Evolutionary conservation across 2,329 filamentous ascomycete genomes (phyloP).

Genomic region (Shiraia sp.): DNA sequence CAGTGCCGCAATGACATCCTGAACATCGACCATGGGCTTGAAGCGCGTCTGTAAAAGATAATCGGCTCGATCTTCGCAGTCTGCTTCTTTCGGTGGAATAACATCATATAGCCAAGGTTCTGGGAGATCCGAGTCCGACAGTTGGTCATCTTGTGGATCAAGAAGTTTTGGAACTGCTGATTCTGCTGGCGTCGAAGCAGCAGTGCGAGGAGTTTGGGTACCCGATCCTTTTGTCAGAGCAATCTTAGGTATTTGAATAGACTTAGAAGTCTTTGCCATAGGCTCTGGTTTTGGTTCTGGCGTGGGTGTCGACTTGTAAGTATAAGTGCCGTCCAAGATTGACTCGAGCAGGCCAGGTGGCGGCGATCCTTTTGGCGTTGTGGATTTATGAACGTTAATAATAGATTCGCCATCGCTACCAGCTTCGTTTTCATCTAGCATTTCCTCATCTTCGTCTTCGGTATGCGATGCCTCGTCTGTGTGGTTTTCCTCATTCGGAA

Average conservation of each 20-base stretch:
- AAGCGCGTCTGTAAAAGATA: conserved; percentile 47
- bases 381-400: conserved; percentile 12
- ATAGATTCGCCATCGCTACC: conserved; percentile 18
- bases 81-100: conserved; percentile 30
- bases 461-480: conserved; percentile 19
- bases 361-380: conserved; percentile 20
- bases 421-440: conserved; percentile 19
- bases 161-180: conserved; percentile 26
- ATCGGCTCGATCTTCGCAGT: conserved; percentile 47
- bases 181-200: conserved; percentile 29
- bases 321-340: conserved; percentile 11
- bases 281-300: conserved; percentile 7
- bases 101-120: conserved; percentile 39
- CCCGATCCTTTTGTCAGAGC: conserved; percentile 22
- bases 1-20: conserved; percentile 48
- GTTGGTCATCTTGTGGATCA: conserved; percentile 37
- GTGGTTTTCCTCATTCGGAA: conserved; percentile 21
- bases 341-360: conserved; percentile 20
- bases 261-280: conserved; percentile 10
- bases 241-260: conserved; percentile 23
- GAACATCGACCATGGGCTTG: conserved; percentile 48
- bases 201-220: conserved; percentile 32
- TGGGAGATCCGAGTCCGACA: conserved; percentile 44
- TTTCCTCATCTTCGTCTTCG: conserved; percentile 20
- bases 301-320: conserved; percentile 7